Evolutionary conservation across 2,329 filamentous ascomycete species (phyloP).

Genomic region (Fusarium circinatum): DNA sequence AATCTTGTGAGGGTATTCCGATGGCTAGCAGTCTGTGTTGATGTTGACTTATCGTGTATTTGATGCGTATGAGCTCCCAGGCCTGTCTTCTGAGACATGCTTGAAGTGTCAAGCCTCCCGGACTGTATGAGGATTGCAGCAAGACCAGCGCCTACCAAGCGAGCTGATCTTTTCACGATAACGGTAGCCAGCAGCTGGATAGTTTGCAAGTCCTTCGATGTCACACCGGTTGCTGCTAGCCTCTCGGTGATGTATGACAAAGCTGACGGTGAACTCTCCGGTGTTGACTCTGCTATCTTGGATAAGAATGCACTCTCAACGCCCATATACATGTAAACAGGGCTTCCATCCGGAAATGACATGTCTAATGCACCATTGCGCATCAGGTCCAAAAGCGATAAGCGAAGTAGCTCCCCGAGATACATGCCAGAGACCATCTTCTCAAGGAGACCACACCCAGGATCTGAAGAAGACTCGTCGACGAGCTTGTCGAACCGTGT

Average conservation of each 20-base stretch:
- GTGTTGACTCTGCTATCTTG: neutral
- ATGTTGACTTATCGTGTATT: neutral
- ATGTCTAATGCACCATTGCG: neutral
- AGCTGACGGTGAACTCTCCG: neutral
- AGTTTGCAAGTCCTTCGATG: neutral
- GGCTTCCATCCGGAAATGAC: neutral
- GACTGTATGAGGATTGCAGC: neutral
- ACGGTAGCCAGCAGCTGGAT: neutral
- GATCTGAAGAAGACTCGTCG: constrained; percentile 2
- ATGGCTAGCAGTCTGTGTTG: accelerated
- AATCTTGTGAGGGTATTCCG: accelerated
- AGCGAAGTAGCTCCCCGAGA: neutral
- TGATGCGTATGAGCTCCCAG: neutral
- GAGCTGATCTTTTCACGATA: constrained; percentile 3
- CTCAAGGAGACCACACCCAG: neutral
- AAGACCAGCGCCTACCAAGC: constrained; percentile 2
- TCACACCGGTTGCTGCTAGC: neutral
- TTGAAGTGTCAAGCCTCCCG: neutral
- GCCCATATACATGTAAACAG: neutral
- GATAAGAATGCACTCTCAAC: neutral
- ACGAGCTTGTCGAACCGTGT: constrained; percentile 5
- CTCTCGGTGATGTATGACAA: neutral
- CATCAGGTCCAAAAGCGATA: neutral
- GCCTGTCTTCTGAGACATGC: neutral
- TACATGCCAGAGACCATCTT: constrained; percentile 21